Evolutionary conservation across 305 asterid species (phyloP), one percentile per base, ranked within the genome.

Genomic region (Solanum aculeatissimum): DNA sequence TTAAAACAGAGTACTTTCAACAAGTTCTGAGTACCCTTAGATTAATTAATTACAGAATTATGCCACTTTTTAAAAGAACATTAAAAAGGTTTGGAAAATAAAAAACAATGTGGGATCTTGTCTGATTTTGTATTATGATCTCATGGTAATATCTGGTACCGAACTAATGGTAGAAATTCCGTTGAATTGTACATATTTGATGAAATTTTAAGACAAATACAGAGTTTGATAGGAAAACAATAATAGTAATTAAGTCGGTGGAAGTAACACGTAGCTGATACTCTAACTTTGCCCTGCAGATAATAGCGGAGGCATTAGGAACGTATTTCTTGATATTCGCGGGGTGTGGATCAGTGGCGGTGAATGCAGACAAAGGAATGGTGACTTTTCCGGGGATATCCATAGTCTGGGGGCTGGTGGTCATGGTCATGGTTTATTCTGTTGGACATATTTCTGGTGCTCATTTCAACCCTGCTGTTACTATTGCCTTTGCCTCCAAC

Each of bases 381-480:
- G 82, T 88, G 65, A 82, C 92, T 11, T 83, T 78, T 1, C 92
- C 92, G 0, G 93, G 92, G 8, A 78, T 89, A 14, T 83, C 90
- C 1, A 83, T 89, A 0, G 87, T 89, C 21, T 89, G 92, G 92
- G 93, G 92, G 2, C 83, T 91, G 84, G 90, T 83, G 29, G 91
- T 91, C 25, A 89, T 88, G 92, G 89, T 91, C 57, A 85, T 91
- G 91, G 83, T 87, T 49, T 89, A 91, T 84, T 78, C 93, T 1
- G 84, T 91, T 65, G 92, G 93, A 4, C 93, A 91, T 57, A 87
- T 91, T 15, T 91, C 92, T 51, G 93, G 93, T 43, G 93, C 92
- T 19, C 93, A 91, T 86, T 89, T 90, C 27, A 90, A 90, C 43
- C 93, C 90, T 32, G 93, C 93, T 27, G 91, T 90, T 15, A 89